Conservation (phyloP, 208 protist species). For the Tetramitus jugosus region DNA sequence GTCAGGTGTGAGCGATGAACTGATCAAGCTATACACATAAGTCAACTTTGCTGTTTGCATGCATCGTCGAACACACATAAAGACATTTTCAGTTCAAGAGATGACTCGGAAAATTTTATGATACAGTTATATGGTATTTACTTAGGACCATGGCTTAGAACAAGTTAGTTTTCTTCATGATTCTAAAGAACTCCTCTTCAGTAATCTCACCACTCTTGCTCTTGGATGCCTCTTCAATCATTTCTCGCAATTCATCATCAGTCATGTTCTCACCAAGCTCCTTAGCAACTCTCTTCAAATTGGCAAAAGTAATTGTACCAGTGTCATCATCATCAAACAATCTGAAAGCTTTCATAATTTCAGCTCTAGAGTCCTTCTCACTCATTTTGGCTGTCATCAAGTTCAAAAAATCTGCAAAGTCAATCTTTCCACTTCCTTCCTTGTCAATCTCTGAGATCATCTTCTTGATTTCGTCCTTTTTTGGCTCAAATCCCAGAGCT, state of each 20-base stretch:
- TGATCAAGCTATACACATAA: conserved; percentile 87
- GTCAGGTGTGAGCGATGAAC: conserved; percentile 93
- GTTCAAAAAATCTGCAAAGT: conserved; percentile 54
- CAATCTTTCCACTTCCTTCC: conserved; percentile 41
- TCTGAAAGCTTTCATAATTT: conserved; percentile 64
- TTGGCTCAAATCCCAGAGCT: conserved; percentile 53
- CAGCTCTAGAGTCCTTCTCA: conserved; percentile 66
- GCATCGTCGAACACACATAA: too few species aligned
- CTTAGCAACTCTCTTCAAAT: conserved; percentile 81
- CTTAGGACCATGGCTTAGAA: too few species aligned
- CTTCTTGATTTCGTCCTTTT: conserved; percentile 54
- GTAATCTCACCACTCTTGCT: conserved; percentile 58
- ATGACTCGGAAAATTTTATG: too few species aligned
- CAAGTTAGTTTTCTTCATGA: conserved; percentile 73
- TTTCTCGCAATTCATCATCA: conserved; percentile 70
- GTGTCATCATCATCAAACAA: conserved; percentile 82
- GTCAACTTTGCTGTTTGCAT: too few species aligned
- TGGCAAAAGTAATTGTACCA: conserved; percentile 72
- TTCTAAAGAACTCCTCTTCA: conserved; percentile 60
- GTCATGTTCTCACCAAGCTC: conserved; percentile 80
- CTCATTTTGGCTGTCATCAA: conserved; percentile 68
- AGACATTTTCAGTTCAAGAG: too few species aligned
- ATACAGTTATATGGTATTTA: too few species aligned
- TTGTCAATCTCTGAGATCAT: conserved; percentile 48
- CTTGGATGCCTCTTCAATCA: conserved; percentile 69